These are phyloP conservation scores for Maudiozyma bulderi DNA, from an alignment of 805 yeast species.

Conservation along the genomic window DNA sequence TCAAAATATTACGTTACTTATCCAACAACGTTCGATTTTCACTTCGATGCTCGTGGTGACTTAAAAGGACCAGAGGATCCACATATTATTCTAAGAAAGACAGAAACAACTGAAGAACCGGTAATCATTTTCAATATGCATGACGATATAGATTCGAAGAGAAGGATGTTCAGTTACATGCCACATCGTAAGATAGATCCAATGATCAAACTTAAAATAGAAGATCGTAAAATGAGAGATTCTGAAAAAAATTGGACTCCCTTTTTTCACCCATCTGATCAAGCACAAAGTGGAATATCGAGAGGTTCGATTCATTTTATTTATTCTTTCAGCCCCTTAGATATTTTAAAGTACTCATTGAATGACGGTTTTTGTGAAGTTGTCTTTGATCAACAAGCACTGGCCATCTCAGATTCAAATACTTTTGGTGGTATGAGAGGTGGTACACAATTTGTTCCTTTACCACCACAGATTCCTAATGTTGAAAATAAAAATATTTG, in stretches of 20 bases:
- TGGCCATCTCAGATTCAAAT: constrained; percentile 6
- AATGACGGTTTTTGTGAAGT: constrained; percentile 12
- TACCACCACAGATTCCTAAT: constrained; percentile 11
- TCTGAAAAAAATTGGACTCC: constrained; percentile 11
- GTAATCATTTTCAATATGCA: constrained; percentile 7
- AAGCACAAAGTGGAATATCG: constrained; percentile 5
- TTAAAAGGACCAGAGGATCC: constrained; percentile 8
- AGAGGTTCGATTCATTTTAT: constrained; percentile 15
- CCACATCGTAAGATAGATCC: constrained; percentile 7
- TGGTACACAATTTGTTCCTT: constrained; percentile 14
- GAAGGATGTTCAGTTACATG: constrained; percentile 2
- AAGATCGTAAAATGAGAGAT: neutral
- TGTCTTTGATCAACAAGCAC: constrained; percentile 9
- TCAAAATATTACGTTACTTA: constrained; percentile 3
- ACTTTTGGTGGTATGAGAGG: constrained; percentile 13
- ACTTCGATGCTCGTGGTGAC: neutral
- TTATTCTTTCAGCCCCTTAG: constrained; percentile 13
- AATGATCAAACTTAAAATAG: neutral
- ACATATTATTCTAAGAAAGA: constrained; percentile 2
- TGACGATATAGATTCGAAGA: neutral
- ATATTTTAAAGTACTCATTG: constrained; percentile 15
- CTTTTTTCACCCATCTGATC: constrained; percentile 4
- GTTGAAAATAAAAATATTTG: constrained; percentile 13
- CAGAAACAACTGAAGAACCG: constrained; percentile 5
- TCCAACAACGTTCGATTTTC: constrained; percentile 4